phyloP scores from a whole-genome alignment of 2,329 filamentous ascomycete species.

The Amauroascus niger region DNA sequence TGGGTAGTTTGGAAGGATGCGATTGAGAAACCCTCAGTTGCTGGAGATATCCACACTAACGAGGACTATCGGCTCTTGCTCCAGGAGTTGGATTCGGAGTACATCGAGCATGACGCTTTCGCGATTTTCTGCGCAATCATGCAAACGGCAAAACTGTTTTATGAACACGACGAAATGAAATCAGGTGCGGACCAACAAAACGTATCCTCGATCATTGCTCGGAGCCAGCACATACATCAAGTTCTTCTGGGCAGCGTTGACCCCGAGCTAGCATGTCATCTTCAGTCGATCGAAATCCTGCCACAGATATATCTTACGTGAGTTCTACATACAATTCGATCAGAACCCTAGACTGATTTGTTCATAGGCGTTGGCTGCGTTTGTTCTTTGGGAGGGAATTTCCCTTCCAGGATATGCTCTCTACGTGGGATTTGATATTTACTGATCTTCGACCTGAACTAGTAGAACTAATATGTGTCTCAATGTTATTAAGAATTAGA shows the following conservation, averaged over 20 bases:
- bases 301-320: constrained; percentile 95
- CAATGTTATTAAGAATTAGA: constrained; percentile 84
- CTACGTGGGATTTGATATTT: constrained; percentile 86
- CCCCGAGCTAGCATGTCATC: constrained; percentile 69
- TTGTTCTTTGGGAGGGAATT: constrained; percentile 91
- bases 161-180: constrained; percentile 55
- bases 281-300: constrained; percentile 76
- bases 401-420: constrained; percentile 70
- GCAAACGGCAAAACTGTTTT: constrained; percentile 77
- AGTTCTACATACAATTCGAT: constrained; percentile 23
- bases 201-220: constrained; percentile 65
- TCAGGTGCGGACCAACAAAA: constrained; percentile 31
- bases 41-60: constrained; percentile 25
- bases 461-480: constrained; percentile 82
- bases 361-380: constrained; percentile 72
- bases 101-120: constrained; percentile 85
- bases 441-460: constrained; percentile 69
- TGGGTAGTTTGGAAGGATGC: constrained; percentile 78
- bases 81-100: constrained; percentile 59
- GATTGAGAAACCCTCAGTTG: constrained; percentile 43
- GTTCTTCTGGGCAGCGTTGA: constrained; percentile 68
- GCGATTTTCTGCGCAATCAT: constrained; percentile 77
- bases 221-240: constrained; percentile 81
- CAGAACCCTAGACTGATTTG: constrained; percentile 3
- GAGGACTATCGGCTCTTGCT: constrained; percentile 45